Evolutionary conservation across 306 rosid genomes (phyloP).

Genomic region (Pyrus communis): DNA sequence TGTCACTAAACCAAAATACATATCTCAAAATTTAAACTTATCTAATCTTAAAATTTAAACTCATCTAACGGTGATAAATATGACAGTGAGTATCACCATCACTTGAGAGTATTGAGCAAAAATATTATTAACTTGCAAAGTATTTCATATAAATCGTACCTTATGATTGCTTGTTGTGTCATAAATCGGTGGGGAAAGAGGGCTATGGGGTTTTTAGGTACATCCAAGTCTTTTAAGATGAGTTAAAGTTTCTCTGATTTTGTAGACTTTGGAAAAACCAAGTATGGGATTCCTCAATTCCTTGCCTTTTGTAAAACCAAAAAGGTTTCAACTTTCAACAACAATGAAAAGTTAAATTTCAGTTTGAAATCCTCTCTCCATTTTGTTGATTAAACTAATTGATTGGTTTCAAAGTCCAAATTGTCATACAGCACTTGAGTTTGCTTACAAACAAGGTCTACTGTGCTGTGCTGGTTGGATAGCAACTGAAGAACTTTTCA

Average conservation of each 20-base stretch:
- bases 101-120: too few relatives aligned
- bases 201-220: background rate
- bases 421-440: slow-evolving; percentile 5
- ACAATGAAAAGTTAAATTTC: slow-evolving; percentile 14
- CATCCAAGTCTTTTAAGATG: background rate
- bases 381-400: background rate
- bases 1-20: background rate
- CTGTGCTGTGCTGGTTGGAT: slow-evolving; percentile 15
- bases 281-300: slow-evolving; percentile 40
- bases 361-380: slow-evolving; percentile 3
- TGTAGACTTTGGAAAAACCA: slow-evolving; percentile 36
- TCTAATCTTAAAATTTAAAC: too few relatives aligned
- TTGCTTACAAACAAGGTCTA: slow-evolving; percentile 32
- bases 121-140: background rate
- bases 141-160: background rate
- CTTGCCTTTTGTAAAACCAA: slow-evolving; percentile 39
- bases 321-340: slow-evolving; percentile 15
- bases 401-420: slow-evolving; percentile 8
- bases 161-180: background rate
- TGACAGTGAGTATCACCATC: too few relatives aligned
- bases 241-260: slow-evolving; percentile 36
- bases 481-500: slow-evolving; percentile 8
- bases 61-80: too few relatives aligned
- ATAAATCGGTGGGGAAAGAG: background rate
- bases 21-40: too few relatives aligned